These are phyloP conservation scores for Cardamine chenopodiifolia DNA, from an alignment of 345 rosid genomes.

Conservation along the genomic window DNA sequence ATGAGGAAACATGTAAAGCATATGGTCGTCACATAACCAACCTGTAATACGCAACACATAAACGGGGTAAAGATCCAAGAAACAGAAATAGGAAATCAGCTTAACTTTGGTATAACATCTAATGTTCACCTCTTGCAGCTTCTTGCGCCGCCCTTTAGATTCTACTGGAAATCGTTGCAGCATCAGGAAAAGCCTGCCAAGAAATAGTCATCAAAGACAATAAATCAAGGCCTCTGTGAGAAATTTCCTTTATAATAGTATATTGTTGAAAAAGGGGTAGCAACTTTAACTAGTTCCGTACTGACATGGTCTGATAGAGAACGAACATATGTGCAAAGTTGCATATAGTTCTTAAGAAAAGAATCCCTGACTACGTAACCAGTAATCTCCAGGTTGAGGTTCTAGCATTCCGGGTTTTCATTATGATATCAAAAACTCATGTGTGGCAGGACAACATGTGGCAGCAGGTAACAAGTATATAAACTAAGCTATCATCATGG, in stretches of 20 bases:
- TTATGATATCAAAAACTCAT: not conserved
- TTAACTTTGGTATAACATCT: constrained; percentile 7
- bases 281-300: not conserved
- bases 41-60: constrained; percentile 50
- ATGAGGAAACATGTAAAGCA: constrained; percentile 79
- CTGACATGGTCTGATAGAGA: not conserved
- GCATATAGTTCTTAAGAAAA: not conserved
- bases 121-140: constrained; percentile 72
- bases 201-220: constrained; percentile 9
- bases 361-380: not conserved
- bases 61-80: not conserved
- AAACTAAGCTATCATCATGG: constrained; percentile 7
- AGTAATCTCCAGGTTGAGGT: not conserved
- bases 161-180: constrained; percentile 83
- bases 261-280: not conserved
- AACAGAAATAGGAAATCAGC: not conserved
- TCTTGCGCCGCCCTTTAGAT: constrained; percentile 82
- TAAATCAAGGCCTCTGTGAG: constrained; percentile 4
- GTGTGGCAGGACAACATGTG: not conserved
- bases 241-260: not conserved
- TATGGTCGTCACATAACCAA: constrained; percentile 70
- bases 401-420: not conserved
- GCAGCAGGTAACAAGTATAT: constrained; percentile 7
- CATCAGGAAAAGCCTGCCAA: constrained; percentile 69
- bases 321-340: not conserved